Conservation (phyloP, 805 yeast species). For the Barnettozyma sucrosica region DNA sequence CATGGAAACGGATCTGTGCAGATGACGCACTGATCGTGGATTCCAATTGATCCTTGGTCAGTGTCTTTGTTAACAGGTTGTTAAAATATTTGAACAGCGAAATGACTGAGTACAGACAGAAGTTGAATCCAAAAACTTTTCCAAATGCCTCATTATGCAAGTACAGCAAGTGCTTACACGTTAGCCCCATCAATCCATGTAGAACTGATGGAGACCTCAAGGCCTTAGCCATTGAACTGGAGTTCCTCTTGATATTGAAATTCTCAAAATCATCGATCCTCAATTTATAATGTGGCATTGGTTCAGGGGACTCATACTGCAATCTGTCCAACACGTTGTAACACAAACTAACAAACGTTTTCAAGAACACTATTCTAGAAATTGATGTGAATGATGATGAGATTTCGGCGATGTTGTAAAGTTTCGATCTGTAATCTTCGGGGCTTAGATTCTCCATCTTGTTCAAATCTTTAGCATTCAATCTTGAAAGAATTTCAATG, state of each 20-base stretch:
- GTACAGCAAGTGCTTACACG: constrained; percentile 12
- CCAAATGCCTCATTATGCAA: constrained; percentile 14
- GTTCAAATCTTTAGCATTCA: constrained; percentile 7
- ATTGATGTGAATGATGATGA: constrained; percentile 8
- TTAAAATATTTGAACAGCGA: constrained; percentile 14
- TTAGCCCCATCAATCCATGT: constrained; percentile 11
- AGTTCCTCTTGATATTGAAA: constrained; percentile 7
- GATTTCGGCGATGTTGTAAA: constrained; percentile 17
- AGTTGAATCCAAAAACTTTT: constrained; percentile 11
- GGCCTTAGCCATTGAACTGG: constrained; percentile 5
- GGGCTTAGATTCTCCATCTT: background rate
- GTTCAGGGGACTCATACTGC: background rate
- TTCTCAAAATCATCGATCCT: constrained; percentile 15
- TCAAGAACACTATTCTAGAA: constrained; percentile 13
- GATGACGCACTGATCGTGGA: background rate
- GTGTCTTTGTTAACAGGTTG: constrained; percentile 3
- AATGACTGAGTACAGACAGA: constrained; percentile 11
- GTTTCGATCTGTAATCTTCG: constrained; percentile 3
- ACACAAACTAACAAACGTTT: constrained; percentile 13
- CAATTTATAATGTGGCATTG: background rate
- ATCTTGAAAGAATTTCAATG: constrained; percentile 17
- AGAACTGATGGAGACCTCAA: constrained; percentile 12
- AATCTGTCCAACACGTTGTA: constrained; percentile 5
- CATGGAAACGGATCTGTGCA: background rate
- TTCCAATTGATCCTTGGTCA: constrained; percentile 11